Evolutionary conservation across 768 basidiomycete species (phyloP).

Genomic region (Tephrocybe sp.): DNA sequence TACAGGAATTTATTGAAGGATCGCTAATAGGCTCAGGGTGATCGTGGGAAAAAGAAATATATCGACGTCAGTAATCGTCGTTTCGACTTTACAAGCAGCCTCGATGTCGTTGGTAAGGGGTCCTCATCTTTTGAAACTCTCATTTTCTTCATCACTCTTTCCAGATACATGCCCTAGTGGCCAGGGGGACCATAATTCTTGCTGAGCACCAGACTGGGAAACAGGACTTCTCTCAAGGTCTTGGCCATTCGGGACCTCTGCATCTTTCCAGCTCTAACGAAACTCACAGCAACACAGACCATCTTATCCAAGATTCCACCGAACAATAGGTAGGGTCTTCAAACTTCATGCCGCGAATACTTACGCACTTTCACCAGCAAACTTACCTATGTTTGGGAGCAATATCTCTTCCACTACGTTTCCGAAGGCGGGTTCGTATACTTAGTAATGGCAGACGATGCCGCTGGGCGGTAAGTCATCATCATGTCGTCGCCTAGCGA

Average conservation of each 20-base stretch:
- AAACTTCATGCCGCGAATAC: slow-evolving; percentile 3
- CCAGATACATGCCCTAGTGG: slow-evolving; percentile 89
- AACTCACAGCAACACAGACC: slow-evolving; percentile 67
- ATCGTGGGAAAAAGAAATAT: too few species aligned
- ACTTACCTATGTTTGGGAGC: slow-evolving; percentile 87
- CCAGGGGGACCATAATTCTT: slow-evolving; percentile 76
- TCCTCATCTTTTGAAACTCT: not conserved
- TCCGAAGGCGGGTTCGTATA: slow-evolving; percentile 86
- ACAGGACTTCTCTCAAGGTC: slow-evolving; percentile 89
- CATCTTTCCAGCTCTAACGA: not conserved
- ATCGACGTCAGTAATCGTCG: too few species aligned
- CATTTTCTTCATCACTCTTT: not conserved
- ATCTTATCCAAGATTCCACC: slow-evolving; percentile 96
- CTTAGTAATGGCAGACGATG: slow-evolving; percentile 94
- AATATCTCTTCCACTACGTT: slow-evolving; percentile 93
- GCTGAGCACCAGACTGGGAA: slow-evolving; percentile 83
- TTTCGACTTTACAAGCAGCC: too few species aligned
- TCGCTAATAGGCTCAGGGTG: too few species aligned
- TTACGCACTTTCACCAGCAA: slow-evolving; percentile 48
- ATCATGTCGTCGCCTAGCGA: not conserved
- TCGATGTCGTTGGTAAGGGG: slow-evolving; percentile 32
- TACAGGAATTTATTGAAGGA: too few species aligned
- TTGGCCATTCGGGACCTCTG: not conserved
- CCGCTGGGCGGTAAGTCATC: slow-evolving; percentile 72
- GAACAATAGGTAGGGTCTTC: slow-evolving; percentile 62